These are phyloP conservation scores for Centaurea solstitialis DNA, from an alignment of 129 eudicot species.

Conservation along the genomic window DNA sequence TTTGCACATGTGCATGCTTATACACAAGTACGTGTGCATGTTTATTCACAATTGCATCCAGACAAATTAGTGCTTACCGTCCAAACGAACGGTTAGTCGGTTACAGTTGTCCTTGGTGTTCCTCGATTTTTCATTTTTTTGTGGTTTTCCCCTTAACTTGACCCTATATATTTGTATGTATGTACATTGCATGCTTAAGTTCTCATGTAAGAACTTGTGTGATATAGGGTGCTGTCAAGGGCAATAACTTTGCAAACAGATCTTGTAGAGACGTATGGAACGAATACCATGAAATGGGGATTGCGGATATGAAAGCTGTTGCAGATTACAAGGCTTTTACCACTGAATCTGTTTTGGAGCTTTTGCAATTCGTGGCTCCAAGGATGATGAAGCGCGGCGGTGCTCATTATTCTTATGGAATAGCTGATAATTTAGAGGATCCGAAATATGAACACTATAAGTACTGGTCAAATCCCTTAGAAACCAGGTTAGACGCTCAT, in stretches of 20 bases:
- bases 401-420: slow-evolving; percentile 74
- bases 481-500: slow-evolving; percentile 51
- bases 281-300: slow-evolving; percentile 88
- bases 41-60: too few species aligned
- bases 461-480: slow-evolving; percentile 90
- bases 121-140: too few species aligned
- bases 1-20: too few species aligned
- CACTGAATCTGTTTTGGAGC: slow-evolving; percentile 59
- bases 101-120: too few species aligned
- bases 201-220: neutral
- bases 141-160: too few species aligned
- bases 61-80: too few species aligned
- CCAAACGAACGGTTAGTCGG: too few species aligned
- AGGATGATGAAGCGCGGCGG: slow-evolving; percentile 90
- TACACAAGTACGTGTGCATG: too few species aligned
- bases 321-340: slow-evolving; percentile 78
- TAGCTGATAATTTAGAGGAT: slow-evolving; percentile 75
- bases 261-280: slow-evolving; percentile 79
- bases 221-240: slow-evolving; percentile 64
- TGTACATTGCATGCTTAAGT: neutral
- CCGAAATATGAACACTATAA: slow-evolving; percentile 59
- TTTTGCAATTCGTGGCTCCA: slow-evolving; percentile 71
- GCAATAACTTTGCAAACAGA: slow-evolving; percentile 60
- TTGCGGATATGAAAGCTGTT: slow-evolving; percentile 73
- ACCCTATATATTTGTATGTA: neutral